phyloP scores from a whole-genome alignment of 1,139 yeast genomes.

The Zhuliangozyma blackwelliae region DNA sequence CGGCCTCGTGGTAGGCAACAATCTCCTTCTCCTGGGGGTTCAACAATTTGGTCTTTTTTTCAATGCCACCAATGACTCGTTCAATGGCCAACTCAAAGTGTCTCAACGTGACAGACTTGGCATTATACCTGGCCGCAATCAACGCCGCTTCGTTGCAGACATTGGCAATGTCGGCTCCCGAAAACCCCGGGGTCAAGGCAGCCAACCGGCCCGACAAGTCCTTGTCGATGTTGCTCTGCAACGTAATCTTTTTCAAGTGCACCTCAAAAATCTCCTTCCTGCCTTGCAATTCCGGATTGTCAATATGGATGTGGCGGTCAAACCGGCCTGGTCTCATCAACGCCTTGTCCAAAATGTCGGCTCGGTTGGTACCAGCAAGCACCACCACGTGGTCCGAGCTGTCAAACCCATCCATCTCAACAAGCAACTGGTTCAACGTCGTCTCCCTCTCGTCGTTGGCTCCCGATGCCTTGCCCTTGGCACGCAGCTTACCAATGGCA shows the following conservation, averaged over 20 bases:
- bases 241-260: constrained; percentile 65
- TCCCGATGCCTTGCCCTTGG: constrained; percentile 78
- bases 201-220: constrained; percentile 81
- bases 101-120: constrained; percentile 59
- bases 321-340: constrained; percentile 95
- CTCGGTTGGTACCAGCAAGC: constrained; percentile 93
- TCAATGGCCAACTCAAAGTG: constrained; percentile 97
- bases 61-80: constrained; percentile 94
- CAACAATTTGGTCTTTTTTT: constrained; percentile 80
- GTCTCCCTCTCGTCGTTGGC: constrained; percentile 96
- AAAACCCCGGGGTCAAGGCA: constrained; percentile 94
- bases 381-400: constrained; percentile 91
- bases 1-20: constrained; percentile 98
- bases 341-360: constrained; percentile 90
- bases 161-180: constrained; percentile 98
- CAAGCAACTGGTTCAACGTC: constrained; percentile 88
- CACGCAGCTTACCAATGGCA: constrained; percentile 94
- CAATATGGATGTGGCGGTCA: constrained; percentile 88
- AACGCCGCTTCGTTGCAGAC: constrained; percentile 96
- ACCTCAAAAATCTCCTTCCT: constrained; percentile 89
- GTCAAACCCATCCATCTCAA: constrained; percentile 97
- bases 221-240: constrained; percentile 36
- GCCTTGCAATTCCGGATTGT: constrained; percentile 89
- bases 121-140: constrained; percentile 85
- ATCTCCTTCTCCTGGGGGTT: constrained; percentile 79